Conservation (phyloP, 495 filamentous ascomycete species). For the Penicillium pulvis region DNA sequence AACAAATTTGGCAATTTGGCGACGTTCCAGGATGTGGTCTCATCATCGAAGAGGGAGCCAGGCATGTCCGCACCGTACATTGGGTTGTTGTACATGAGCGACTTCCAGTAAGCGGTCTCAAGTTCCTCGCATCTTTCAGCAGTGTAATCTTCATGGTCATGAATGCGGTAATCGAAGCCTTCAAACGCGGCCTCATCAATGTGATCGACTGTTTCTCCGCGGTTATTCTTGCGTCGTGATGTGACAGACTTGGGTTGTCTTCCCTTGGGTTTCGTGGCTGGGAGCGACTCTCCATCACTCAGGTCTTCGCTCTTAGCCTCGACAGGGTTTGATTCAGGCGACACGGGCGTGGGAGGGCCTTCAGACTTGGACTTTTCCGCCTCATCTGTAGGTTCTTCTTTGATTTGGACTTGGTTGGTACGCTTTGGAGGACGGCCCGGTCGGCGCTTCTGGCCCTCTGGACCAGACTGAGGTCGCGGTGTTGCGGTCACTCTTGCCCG, state of each 20-base stretch:
- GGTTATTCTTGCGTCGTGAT: conserved; percentile 78
- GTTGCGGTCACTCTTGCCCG: conserved; percentile 48
- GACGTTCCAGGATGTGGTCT: conserved; percentile 86
- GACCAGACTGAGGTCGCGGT: conserved; percentile 35
- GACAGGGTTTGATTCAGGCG: conserved; percentile 50
- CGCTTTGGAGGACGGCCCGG: conserved; percentile 50
- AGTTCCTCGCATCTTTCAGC: conserved; percentile 90
- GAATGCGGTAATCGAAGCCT: conserved; percentile 83
- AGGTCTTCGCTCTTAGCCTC: conserved; percentile 51
- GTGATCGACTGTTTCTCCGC: conserved; percentile 65
- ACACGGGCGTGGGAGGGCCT: conserved; percentile 56
- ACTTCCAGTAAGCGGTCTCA: conserved; percentile 94
- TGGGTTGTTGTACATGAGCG: conserved; percentile 88
- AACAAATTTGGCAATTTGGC: conserved; percentile 91
- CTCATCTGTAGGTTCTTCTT: conserved; percentile 52
- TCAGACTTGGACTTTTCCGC: conserved; percentile 42
- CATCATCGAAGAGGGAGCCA: conserved; percentile 91
- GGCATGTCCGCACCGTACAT: conserved; percentile 97
- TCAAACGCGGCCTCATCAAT: conserved; percentile 86
- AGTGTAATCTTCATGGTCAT: conserved; percentile 81
- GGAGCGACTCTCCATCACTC: conserved; percentile 53
- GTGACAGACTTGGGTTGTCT: conserved; percentile 62
- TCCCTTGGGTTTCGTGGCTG: conserved; percentile 48
- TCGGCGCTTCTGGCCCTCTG: conserved; percentile 47
- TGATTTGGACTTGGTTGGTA: conserved; percentile 43